Evolutionary conservation across 306 rosid species (phyloP).

Genomic region (Delonix regia): DNA sequence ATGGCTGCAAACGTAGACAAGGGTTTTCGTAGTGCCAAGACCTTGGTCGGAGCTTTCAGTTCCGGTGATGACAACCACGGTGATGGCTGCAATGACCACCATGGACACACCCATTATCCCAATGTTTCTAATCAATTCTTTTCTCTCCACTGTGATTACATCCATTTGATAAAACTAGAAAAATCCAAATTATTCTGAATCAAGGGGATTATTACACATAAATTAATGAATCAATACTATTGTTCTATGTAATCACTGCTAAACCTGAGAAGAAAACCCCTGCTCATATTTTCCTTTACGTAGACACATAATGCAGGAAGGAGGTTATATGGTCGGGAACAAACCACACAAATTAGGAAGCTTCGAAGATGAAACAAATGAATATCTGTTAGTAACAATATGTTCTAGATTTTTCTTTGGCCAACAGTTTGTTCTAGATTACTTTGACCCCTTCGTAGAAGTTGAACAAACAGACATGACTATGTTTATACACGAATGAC

Average conservation of each 20-base stretch:
- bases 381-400: neutral
- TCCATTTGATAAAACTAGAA: neutral
- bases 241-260: neutral
- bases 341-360: neutral
- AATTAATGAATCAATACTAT: neutral
- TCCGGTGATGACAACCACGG: neutral
- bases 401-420: too few relatives aligned
- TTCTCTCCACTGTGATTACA: neutral
- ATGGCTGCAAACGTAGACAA: neutral
- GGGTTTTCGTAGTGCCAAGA: neutral
- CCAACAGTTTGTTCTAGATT: too few relatives aligned
- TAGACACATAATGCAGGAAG: neutral
- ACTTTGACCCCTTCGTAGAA: too few relatives aligned
- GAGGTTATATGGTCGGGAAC: neutral
- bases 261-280: neutral
- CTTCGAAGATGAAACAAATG: neutral
- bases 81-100: constrained; percentile 20
- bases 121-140: constrained; percentile 23
- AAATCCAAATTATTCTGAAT: neutral
- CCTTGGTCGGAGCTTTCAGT: neutral
- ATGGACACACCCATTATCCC: constrained; percentile 33
- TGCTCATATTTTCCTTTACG: too few relatives aligned
- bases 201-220: neutral
- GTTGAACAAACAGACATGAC: too few relatives aligned
- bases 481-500: too few relatives aligned